Conservation (phyloP, 257 asterid species). For the Lycium barbarum region DNA sequence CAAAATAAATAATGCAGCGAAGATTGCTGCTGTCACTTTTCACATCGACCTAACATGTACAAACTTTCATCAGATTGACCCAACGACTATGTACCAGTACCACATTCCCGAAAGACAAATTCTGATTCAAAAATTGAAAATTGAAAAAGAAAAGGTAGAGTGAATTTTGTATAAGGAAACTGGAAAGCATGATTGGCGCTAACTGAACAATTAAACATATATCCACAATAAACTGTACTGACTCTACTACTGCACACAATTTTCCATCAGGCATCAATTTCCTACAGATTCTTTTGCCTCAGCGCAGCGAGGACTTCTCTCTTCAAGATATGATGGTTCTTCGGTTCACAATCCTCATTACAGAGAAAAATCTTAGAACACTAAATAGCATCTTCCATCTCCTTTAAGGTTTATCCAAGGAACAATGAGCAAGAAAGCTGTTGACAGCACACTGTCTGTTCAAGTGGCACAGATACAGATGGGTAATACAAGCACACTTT, state of each 20-base stretch:
- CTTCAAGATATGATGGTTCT: slow-evolving; percentile 16
- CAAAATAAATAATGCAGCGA: slow-evolving; percentile 12
- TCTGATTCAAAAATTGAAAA: not conserved
- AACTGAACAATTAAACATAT: not conserved
- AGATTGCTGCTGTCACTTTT: not conserved
- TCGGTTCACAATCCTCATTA: slow-evolving; percentile 34
- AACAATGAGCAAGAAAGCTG: slow-evolving; percentile 44
- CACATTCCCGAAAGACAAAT: not conserved
- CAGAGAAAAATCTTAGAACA: slow-evolving; percentile 48
- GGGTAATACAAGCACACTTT: slow-evolving; percentile 62
- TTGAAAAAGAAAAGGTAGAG: not conserved
- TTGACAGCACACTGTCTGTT: slow-evolving; percentile 46
- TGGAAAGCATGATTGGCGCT: not conserved
- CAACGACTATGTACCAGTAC: not conserved
- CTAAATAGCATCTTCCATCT: slow-evolving; percentile 54
- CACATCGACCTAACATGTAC: not conserved
- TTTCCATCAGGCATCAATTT: slow-evolving; percentile 22
- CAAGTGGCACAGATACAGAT: slow-evolving; percentile 51
- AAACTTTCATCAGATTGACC: not conserved
- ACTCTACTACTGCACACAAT: slow-evolving; percentile 28
- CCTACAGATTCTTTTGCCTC: slow-evolving; percentile 17
- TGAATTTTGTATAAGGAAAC: not conserved
- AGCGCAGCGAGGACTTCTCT: not conserved
- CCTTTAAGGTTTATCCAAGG: slow-evolving; percentile 44
- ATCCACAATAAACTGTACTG: not conserved